phyloP scores from a whole-genome alignment of 2,329 filamentous ascomycete species.

The Stagonosporopsis rhizophila region DNA sequence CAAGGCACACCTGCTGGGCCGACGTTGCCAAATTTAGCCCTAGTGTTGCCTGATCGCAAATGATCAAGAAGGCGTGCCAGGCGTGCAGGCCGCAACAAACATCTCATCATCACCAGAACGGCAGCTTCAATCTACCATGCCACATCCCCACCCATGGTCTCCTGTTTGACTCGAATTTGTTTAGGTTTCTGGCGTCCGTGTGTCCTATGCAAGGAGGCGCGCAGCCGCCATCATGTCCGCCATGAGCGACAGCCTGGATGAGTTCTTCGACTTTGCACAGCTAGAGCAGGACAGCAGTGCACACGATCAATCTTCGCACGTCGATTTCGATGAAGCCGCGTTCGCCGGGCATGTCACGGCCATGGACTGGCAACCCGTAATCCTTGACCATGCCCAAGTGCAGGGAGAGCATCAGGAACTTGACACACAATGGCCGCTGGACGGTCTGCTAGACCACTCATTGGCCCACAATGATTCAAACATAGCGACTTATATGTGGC shows the following conservation, averaged over 20 bases:
- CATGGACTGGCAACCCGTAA: slow-evolving; percentile 39
- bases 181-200: background rate
- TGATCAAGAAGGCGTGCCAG: slow-evolving; percentile 12
- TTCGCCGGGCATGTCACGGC: slow-evolving; percentile 14
- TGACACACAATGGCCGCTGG: background rate
- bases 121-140: slow-evolving; percentile 6
- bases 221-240: slow-evolving; percentile 3
- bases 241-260: slow-evolving; percentile 34
- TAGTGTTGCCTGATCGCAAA: slow-evolving; percentile 14
- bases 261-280: slow-evolving; percentile 47
- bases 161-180: background rate
- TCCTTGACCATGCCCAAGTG: background rate
- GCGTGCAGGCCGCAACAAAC: slow-evolving; percentile 4
- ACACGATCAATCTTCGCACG: slow-evolving; percentile 6
- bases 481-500: background rate
- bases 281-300: slow-evolving; percentile 31
- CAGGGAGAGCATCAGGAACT: background rate
- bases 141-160: background rate
- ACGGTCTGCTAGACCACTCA: background rate
- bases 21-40: slow-evolving; percentile 1
- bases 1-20: background rate
- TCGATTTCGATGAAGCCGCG: background rate
- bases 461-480: background rate
- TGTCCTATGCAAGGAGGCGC: background rate
- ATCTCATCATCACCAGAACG: slow-evolving; percentile 5